Conservation (phyloP, 768 basidiomycete species). For the Coprinopsis cinerea region DNA sequence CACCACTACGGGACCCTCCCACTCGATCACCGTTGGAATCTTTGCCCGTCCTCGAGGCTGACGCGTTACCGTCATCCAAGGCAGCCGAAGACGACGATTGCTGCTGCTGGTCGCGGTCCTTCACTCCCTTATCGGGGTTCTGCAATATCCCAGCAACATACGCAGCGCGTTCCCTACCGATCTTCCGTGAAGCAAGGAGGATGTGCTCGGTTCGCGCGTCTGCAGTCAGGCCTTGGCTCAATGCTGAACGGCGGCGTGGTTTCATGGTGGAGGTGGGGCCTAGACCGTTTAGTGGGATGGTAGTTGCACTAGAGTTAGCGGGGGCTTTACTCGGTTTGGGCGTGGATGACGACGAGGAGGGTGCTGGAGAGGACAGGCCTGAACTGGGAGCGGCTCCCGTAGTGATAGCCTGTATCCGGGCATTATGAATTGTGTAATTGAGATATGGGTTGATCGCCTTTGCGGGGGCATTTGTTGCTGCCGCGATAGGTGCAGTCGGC, state of each 20-base stretch:
- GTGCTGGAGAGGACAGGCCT: not conserved
- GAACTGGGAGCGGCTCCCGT: not conserved
- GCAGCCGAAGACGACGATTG: constrained; percentile 18
- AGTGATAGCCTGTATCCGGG: not conserved
- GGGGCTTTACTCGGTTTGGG: not conserved
- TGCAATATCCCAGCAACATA: constrained; percentile 47
- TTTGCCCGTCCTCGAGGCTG: constrained; percentile 25
- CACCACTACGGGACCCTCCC: constrained; percentile 1
- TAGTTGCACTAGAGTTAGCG: not conserved
- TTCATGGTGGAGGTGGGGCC: too few relatives aligned
- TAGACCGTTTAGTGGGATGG: not conserved
- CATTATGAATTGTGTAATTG: not conserved
- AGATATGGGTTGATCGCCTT: constrained; percentile 6
- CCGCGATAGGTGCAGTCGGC: not conserved
- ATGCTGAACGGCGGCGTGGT: not conserved
- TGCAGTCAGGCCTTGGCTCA: constrained; percentile 25
- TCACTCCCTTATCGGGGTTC: constrained; percentile 31
- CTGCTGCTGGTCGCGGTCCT: constrained; percentile 27
- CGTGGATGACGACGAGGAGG: constrained; percentile 13
- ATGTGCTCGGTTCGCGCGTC: constrained; percentile 72
- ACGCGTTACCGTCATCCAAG: too few relatives aligned
- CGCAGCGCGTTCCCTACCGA: constrained; percentile 57
- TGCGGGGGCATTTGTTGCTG: not conserved
- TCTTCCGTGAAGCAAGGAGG: constrained; percentile 62
- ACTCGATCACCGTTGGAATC: constrained; percentile 22